Evolutionary conservation across 371 early-diverging fungal species (phyloP), one percentile per base, ranked within the genome.

Genomic region (Mortierella sp.): DNA sequence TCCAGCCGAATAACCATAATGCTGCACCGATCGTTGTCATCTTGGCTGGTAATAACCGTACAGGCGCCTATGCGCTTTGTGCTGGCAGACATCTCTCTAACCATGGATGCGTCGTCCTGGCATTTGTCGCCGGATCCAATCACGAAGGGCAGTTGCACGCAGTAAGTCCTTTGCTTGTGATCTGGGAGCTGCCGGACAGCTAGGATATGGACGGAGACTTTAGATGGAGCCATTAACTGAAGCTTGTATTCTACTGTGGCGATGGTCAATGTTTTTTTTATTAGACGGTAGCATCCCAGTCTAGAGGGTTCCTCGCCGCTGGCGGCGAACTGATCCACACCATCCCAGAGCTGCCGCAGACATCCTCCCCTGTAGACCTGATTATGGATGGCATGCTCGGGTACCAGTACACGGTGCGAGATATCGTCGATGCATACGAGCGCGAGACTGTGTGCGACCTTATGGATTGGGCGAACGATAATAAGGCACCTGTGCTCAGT

Each of bases 371-470:
- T 11, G 90, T 93, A 9, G 95, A 94, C 70, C 58, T 93, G 15
- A 92, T 94, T 59, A 83, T 94, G 48, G 95, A 94, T 73, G 90
- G 86, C 0, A 68, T 94, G 54, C 75, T 93, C 42, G 93, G 93
- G 2, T 78, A 85, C 17, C 84, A 89, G 44, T 83, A 84, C 12
- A 82, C 85, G 6, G 68, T 93, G 31, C 64, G 83, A 7, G 90
- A 91, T 54, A 63, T 89, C 17, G 70, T 80, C 12, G 83, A 81
- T 43, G 88, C 90, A 27, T 41, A 68, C 7, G 86, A 87, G 41
- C 83, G 85, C 7, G 31, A 80, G 60, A 61, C 81, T 50, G 75
- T 83, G 8, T 70, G 72, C 63, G 81, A 87, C 62, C 61, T 91
- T 51, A 92, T 94, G 79, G 83, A 84, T 28, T 94, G 92, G 93